Evolutionary conservation across 116 monocot genomes (phyloP).

Genomic region (Trichopus zeylanicus): DNA sequence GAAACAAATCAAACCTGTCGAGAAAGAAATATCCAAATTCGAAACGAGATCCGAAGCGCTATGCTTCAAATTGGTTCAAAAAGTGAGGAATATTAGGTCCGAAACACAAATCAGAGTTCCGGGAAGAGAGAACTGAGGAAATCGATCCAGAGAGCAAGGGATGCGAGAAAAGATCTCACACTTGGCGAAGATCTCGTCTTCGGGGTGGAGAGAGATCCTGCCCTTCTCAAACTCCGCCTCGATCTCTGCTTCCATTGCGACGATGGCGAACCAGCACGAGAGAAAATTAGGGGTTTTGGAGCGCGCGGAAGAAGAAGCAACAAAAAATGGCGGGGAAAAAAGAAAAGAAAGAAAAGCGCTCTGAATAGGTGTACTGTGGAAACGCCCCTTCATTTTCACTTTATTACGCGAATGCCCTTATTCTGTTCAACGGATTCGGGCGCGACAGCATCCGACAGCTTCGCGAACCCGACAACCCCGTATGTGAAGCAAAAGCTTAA

Average conservation of each 20-base stretch:
- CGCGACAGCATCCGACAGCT: no score
- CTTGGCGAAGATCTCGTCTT: conserved; percentile 58
- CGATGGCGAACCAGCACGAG: conserved; percentile 1
- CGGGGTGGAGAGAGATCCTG: conserved; percentile 62
- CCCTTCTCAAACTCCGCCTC: conserved; percentile 69
- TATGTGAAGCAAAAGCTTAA: no score
- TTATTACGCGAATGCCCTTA: no score
- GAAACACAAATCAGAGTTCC: background rate
- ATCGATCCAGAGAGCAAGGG: background rate
- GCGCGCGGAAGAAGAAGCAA: background rate
- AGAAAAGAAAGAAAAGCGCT: no score
- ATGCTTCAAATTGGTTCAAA: conserved; percentile 88
- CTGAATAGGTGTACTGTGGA: no score
- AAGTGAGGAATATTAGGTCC: conserved; percentile 45
- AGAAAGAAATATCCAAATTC: conserved; percentile 87
- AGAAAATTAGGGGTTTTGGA: background rate
- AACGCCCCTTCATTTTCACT: no score
- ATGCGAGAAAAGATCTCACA: conserved; percentile 26
- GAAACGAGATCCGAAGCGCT: conserved; percentile 76
- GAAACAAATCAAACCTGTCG: conserved; percentile 40
- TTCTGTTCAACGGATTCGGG: no score
- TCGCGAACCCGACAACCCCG: no score
- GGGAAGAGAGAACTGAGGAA: background rate
- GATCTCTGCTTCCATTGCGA: conserved; percentile 81
- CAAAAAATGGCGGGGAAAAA: conserved; percentile 29